A percentile compares a stretch with the other conserved stretches of the same genome.
Evolutionary conservation across 1,284 basidiomycete genomes (phyloP).

Genomic region (Puccinia sorghi): DNA sequence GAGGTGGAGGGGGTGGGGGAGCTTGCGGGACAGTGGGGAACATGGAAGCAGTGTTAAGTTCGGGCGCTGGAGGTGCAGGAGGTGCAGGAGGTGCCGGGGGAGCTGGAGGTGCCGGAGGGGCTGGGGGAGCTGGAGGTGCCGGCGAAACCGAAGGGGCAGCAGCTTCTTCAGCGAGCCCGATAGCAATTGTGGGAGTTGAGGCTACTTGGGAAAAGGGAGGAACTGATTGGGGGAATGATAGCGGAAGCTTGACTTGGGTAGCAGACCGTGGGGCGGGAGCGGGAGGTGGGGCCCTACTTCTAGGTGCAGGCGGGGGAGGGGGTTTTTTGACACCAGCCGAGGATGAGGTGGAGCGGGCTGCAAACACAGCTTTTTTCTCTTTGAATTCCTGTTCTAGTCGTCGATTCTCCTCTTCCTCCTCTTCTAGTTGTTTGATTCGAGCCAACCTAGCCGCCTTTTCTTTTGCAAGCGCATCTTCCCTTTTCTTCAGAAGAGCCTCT

Average conservation of each 20-base stretch:
- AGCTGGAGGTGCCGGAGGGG: constrained; percentile 57
- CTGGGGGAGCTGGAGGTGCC: constrained; percentile 56
- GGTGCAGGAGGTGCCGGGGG: constrained; percentile 59
- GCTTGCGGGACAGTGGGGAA: constrained; percentile 47
- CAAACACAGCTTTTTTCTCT: constrained; percentile 53
- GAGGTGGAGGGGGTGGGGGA: constrained; percentile 11
- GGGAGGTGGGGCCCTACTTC: constrained; percentile 57
- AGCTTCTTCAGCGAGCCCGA: constrained; percentile 59
- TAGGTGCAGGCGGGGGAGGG: constrained; percentile 52
- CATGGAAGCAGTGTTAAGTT: constrained; percentile 56
- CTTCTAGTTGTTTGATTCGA: constrained; percentile 59
- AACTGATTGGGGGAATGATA: background rate
- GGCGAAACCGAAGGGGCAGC: constrained; percentile 51
- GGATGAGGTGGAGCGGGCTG: constrained; percentile 56
- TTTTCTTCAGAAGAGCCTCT: constrained; percentile 70
- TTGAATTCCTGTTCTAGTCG: constrained; percentile 63
- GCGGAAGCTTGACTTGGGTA: constrained; percentile 52
- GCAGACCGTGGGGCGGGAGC: constrained; percentile 53
- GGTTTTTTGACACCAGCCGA: constrained; percentile 47
- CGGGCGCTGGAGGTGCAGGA: constrained; percentile 58
- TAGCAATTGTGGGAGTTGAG: constrained; percentile 54
- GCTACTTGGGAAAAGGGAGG: constrained; percentile 46
- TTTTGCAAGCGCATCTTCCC: constrained; percentile 71
- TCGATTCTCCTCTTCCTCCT: constrained; percentile 65
- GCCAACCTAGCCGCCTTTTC: constrained; percentile 62